Evolutionary conservation across 2,329 filamentous ascomycete species (phyloP).

Genomic region (Helotiales sp.): DNA sequence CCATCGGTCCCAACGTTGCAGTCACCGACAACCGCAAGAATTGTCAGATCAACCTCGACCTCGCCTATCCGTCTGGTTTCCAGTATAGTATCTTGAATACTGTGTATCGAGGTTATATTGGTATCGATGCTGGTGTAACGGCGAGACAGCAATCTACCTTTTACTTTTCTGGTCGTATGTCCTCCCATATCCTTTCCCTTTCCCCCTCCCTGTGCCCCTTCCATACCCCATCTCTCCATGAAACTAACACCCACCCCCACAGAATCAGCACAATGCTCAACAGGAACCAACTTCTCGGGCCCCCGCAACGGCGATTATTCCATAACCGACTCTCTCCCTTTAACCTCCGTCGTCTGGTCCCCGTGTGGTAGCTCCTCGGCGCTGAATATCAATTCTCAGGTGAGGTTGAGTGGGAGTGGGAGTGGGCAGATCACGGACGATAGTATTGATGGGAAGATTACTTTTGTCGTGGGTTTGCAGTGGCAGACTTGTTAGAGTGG

Average conservation of each 20-base stretch:
- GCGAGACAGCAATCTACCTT: constrained; percentile 20
- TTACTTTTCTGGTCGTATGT: constrained; percentile 25
- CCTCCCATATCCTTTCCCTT: neutral
- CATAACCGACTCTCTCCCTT: constrained; percentile 8
- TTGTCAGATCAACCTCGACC: constrained; percentile 26
- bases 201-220: neutral
- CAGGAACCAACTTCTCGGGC: constrained; percentile 19
- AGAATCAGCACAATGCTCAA: constrained; percentile 19
- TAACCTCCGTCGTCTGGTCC: constrained; percentile 25
- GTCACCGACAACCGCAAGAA: constrained; percentile 21
- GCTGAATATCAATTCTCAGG: constrained; percentile 25
- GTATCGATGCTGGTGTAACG: constrained; percentile 21
- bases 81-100: constrained; percentile 24
- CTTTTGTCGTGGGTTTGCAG: neutral
- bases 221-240: neutral
- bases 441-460: neutral
- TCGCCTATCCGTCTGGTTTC: constrained; percentile 23
- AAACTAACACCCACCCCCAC: neutral
- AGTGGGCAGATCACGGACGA: neutral
- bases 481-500: neutral
- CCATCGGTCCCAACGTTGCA: constrained; percentile 18
- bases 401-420: constrained; percentile 11
- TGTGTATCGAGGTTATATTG: constrained; percentile 20
- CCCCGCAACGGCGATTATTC: constrained; percentile 17
- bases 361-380: constrained; percentile 18